Evolutionary conservation across 352 stramenopile species (phyloP).

Genomic region (Phytophthora melonis): DNA sequence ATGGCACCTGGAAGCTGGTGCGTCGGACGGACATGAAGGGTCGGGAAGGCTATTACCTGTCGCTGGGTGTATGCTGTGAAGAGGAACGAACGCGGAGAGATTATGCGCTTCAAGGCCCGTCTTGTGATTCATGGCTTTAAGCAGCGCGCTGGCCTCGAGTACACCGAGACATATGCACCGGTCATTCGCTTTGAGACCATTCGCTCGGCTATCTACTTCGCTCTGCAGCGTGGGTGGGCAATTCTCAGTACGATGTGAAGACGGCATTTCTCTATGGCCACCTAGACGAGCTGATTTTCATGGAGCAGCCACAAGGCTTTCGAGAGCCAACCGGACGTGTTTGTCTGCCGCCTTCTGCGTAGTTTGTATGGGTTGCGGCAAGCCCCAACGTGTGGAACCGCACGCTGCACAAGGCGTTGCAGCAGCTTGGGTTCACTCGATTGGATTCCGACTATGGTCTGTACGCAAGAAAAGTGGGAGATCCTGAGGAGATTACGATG

Average conservation of each 20-base stretch:
- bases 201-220: constrained; percentile 13
- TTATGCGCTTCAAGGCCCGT: constrained; percentile 17
- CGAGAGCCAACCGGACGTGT: not conserved
- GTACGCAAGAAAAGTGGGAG: constrained; percentile 12
- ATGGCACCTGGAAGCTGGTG: constrained; percentile 2
- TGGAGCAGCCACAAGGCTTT: constrained; percentile 8
- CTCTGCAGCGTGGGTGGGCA: constrained; percentile 7
- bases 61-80: constrained; percentile 24
- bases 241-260: constrained; percentile 31
- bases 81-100: not conserved
- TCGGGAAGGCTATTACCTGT: constrained; percentile 9
- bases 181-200: constrained; percentile 29
- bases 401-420: constrained; percentile 11
- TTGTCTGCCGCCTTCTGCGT: constrained; percentile 4
- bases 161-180: constrained; percentile 22
- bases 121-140: constrained; percentile 23
- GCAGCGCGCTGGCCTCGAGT: constrained; percentile 12
- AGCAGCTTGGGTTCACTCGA: constrained; percentile 6
- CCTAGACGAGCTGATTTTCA: constrained; percentile 8
- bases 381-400: constrained; percentile 21
- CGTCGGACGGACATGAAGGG: not conserved
- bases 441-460: constrained; percentile 22
- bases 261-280: constrained; percentile 16
- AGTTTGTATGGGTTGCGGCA: constrained; percentile 22
- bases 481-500: not conserved